Evolutionary conservation across 2,329 filamentous ascomycete species (phyloP), one percentile per base, ranked within the genome.

Genomic region (Microsporum audouinii): DNA sequence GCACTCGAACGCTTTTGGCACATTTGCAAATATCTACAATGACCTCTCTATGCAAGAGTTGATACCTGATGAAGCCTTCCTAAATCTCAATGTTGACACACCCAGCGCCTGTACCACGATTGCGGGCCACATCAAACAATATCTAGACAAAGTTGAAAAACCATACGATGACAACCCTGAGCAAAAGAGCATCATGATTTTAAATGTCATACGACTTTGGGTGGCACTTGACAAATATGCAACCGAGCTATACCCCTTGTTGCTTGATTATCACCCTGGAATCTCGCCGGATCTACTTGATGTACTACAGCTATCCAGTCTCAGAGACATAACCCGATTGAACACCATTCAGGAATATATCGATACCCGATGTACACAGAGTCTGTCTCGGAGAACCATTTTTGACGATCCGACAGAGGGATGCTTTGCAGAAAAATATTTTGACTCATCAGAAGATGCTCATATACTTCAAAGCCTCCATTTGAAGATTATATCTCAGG

Each of bases 131-230:
- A 77, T 80, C 10, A 39, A 68, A 0, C 36, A 64, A 0, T 77
- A 80, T 58, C 62, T 79, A 0, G 41, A 66, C 0, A 58, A 64
- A 1, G 71, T 76, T 1, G 64, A 68, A 0, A 64, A 72, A 0
- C 66, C 70, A 0, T 83, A 82, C 63, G 65, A 75, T 0, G 62
- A 66, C 2, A 76, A 80, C 61, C 73, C 78, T 0, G 79, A 81
- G 57, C 75, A 80, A 29, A 79, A 77, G 64, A 84, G 83, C 33
- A 61, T 71, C 0, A 76, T 81, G 65, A 69, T 87, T 0, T 73
- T 88, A 0, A 76, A 72, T 5, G 49, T 83, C 0, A 78, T 87
- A 67, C 79, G 83, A 57, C 64, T 85, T 0, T 88, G 84, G 85
- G 68, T 80, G 2, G 66, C 68, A 1, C 77, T 87, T 68, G 86